Evolutionary conservation across 805 yeast species (phyloP), one percentile per base, ranked within the genome.

Genomic region (Saturnispora quitensis): DNA sequence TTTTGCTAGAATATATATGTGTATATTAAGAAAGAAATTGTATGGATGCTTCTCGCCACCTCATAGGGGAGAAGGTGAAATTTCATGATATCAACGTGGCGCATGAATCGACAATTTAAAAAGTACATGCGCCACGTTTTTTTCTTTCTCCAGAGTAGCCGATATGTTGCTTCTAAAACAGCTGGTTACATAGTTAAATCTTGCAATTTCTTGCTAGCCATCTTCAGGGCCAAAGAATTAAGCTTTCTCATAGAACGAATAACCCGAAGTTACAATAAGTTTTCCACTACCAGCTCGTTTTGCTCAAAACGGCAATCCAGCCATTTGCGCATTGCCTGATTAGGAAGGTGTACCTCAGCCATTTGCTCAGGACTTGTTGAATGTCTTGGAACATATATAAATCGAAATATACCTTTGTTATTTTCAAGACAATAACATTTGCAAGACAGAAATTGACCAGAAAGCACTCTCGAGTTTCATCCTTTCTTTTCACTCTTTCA

Each of bases 271-370:
- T 31, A 31, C 34, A 31, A 31, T 31, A 33, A 34, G 18, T 20
- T 20, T 40, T 20, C 25, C 4, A 40, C 25, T 17, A 8, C 38
- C 38, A 24, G 28, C 33, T 28, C 47, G 40, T 35, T 20, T 45
- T 45, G 18, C 34, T 15, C n/a, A 17, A 44, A 44, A 18, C 9
- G 17, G 25, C 7, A 24, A 15, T 22, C 45, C 44, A 40, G 50
- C 44, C 44, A 38, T 40, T 18, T 33, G 22, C 36, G 22, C 27
- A 20, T 45, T 44, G 22, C 53, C 56, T 18, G 31, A 50, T 33
- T 17, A 34, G 48, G 52, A 49, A 54, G 36, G 54, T 48, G 46
- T 36, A 42, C 46, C 45, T 27, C 17, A 43, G 50, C 48, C 54
- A 52, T 44, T 18, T 43, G 47, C 48, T 43, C 43, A 33, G 17